Conservation (phyloP, 2,329 filamentous ascomycete genomes). For the Apiospora phragmitis region DNA sequence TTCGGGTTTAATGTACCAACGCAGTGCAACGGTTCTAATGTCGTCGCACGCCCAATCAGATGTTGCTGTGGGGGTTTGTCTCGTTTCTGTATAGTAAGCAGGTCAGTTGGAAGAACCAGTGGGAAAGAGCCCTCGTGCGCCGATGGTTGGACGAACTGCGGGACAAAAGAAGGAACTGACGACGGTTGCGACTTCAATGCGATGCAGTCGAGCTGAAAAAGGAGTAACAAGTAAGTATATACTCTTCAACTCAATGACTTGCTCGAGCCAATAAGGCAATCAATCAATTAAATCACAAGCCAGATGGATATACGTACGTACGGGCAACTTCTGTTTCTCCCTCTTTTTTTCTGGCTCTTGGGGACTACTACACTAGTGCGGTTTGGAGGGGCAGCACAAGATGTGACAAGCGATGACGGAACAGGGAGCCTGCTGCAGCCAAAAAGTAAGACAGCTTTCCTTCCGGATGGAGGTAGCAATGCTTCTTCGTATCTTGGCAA, state of each 20-base stretch:
- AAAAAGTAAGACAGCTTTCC: neutral
- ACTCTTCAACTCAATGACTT: neutral
- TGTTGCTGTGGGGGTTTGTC: neutral
- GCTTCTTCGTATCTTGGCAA: neutral
- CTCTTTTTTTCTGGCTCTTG: slow-evolving; percentile 3
- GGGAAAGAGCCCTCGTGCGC: neutral
- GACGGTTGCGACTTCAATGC: neutral
- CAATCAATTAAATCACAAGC: neutral
- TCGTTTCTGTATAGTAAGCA: neutral
- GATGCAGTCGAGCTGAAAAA: neutral
- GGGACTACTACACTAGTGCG: neutral
- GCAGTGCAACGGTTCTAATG: slow-evolving; percentile 5
- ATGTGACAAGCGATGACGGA: slow-evolving; percentile 8
- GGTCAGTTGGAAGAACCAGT: neutral
- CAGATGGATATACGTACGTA: neutral
- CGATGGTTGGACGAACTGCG: neutral
- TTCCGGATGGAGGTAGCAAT: neutral
- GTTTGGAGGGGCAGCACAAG: slow-evolving; percentile 6
- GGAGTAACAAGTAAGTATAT: neutral
- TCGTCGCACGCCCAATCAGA: neutral
- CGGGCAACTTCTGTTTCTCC: neutral
- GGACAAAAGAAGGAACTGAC: neutral
- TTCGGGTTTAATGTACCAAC: neutral
- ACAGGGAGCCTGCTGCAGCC: neutral
- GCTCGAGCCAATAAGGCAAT: neutral